Conservation (phyloP, 352 stramenopile species). For the Pythium myriotylum region DNA sequence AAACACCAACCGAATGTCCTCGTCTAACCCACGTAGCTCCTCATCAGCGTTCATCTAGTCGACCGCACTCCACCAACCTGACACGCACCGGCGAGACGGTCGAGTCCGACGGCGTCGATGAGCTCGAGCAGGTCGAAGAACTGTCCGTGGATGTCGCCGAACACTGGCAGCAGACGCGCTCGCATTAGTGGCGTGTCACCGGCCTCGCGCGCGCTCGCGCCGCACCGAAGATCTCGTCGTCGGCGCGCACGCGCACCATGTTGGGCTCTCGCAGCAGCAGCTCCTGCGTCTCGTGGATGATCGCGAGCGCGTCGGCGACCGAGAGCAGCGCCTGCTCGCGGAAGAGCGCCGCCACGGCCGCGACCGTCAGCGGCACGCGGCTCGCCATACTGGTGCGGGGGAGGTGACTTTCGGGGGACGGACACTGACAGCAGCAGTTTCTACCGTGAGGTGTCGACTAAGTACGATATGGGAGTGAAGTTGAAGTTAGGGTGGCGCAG, state of each 20-base stretch:
- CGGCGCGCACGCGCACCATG: slow-evolving; percentile 45
- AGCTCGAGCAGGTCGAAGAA: slow-evolving; percentile 90
- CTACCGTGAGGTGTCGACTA: slow-evolving; percentile 14
- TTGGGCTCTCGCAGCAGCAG: slow-evolving; percentile 64
- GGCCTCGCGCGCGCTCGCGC: no score
- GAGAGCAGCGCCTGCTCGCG: slow-evolving; percentile 58
- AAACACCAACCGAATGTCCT: slow-evolving; percentile 67
- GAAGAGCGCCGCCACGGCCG: slow-evolving; percentile 50
- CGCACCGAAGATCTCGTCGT: slow-evolving; percentile 36
- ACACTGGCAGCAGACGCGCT: slow-evolving; percentile 50
- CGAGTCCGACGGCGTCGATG: slow-evolving; percentile 49
- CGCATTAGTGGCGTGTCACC: no score
- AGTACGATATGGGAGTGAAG: slow-evolving; percentile 27
- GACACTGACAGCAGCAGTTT: no score
- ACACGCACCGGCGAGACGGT: slow-evolving; percentile 38
- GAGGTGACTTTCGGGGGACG: no score
- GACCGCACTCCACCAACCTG: neutral
- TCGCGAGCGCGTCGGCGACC: slow-evolving; percentile 51
- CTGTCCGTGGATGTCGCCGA: slow-evolving; percentile 90
- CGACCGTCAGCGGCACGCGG: slow-evolving; percentile 43
- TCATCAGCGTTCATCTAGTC: neutral
- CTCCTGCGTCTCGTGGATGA: slow-evolving; percentile 75
- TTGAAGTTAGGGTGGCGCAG: slow-evolving; percentile 24
- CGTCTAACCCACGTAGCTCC: slow-evolving; percentile 21
- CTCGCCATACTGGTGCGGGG: no score